phyloP scores from a whole-genome alignment of 139 green algal genomes.

The Coelastrella sp. region DNA sequence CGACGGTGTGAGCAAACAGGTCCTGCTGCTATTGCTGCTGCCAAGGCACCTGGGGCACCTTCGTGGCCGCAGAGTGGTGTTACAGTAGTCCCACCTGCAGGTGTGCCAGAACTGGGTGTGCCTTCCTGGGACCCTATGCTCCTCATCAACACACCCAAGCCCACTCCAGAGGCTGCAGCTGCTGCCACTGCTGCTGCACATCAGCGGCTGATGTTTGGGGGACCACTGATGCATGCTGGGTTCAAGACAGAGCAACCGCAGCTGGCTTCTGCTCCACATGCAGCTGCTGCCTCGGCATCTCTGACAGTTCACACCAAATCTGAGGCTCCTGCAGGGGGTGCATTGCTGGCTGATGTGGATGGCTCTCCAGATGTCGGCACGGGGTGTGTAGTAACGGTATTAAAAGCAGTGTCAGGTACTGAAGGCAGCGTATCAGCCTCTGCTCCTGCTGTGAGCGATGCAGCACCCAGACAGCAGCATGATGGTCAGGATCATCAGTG shows the following conservation, averaged over 20 bases:
- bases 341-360: too few relatives aligned
- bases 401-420: too few relatives aligned
- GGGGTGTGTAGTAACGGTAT: too few relatives aligned
- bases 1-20: background rate
- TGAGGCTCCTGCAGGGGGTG: too few relatives aligned
- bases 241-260: background rate
- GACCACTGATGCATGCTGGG: background rate
- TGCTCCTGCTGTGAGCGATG: too few relatives aligned
- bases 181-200: background rate
- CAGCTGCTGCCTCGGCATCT: too few relatives aligned
- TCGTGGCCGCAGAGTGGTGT: constrained; percentile 1
- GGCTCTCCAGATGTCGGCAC: too few relatives aligned
- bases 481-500: too few relatives aligned
- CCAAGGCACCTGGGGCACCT: background rate
- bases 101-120: background rate
- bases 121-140: constrained; percentile 12
- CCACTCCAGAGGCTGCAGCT: background rate
- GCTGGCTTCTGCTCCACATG: too few relatives aligned
- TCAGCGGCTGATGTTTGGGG: constrained; percentile 9
- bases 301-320: too few relatives aligned
- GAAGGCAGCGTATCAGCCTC: too few relatives aligned
- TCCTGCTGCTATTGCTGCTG: background rate
- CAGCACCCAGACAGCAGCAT: too few relatives aligned
- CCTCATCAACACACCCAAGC: constrained; percentile 33
- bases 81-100: background rate